A percentile compares a stretch with the other conserved stretches of the same genome.
These are phyloP conservation scores for Apiotrichum porosum DNA, from an alignment of 1,284 basidiomycete genomes.

Conservation along the genomic window DNA sequence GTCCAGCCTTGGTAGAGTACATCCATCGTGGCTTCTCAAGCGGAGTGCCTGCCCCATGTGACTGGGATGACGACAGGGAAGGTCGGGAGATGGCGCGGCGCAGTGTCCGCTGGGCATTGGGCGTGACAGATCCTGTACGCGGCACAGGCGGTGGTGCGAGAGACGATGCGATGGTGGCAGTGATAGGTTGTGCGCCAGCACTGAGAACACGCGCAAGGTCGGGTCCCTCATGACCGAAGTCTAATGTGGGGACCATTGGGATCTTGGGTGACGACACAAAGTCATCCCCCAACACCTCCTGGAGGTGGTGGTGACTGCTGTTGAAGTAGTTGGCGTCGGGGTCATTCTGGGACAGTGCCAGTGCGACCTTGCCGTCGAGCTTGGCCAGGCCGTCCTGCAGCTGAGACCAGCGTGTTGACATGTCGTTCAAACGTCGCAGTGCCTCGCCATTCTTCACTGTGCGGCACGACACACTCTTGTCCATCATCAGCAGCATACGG, in stretches of 20 bases:
- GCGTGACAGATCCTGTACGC: constrained; percentile 4
- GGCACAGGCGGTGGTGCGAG: no score
- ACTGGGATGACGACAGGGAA: not conserved
- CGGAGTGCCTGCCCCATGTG: not conserved
- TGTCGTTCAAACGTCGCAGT: constrained; percentile 57
- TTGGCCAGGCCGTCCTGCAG: constrained; percentile 31
- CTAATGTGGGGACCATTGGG: not conserved
- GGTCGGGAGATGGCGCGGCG: constrained; percentile 2
- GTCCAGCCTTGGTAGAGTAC: constrained; percentile 7
- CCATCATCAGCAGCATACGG: constrained; percentile 82
- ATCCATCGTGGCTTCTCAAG: constrained; percentile 29
- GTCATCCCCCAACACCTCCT: constrained; percentile 25
- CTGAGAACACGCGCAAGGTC: constrained; percentile 7
- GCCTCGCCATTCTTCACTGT: constrained; percentile 93
- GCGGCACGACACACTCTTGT: constrained; percentile 82
- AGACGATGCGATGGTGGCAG: constrained; percentile 1
- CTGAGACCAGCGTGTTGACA: constrained; percentile 23
- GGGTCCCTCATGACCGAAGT: not conserved
- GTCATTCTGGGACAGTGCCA: constrained; percentile 25
- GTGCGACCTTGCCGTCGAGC: constrained; percentile 27
- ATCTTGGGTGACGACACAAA: not conserved
- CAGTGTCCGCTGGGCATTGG: constrained; percentile 3
- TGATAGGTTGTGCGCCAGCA: constrained; percentile 1
- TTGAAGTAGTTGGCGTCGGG: constrained; percentile 6
- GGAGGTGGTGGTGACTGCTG: constrained; percentile 8